Evolutionary conservation across 352 stramenopile species (phyloP).

Genomic region (Blastocystis sp.): DNA sequence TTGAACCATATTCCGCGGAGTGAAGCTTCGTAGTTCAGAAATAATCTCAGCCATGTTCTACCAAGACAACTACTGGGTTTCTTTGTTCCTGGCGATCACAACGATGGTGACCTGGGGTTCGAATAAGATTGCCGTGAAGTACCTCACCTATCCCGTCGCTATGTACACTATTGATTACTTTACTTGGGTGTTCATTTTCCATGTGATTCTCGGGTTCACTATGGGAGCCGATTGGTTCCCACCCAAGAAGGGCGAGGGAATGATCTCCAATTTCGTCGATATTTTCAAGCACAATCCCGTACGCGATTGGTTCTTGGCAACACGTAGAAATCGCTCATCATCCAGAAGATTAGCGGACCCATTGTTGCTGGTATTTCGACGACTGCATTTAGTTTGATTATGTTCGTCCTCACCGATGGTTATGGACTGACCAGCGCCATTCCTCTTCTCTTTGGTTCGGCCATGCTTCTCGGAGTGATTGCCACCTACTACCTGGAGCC

Average conservation of each 20-base stretch:
- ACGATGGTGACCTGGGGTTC: conserved; percentile 54
- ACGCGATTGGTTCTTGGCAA: background rate
- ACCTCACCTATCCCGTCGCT: conserved; percentile 42
- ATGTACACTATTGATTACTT: conserved; percentile 55
- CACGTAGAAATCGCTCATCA: background rate
- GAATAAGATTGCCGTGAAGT: conserved; percentile 55
- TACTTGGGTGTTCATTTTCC: conserved; percentile 43
- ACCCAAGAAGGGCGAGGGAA: conserved; percentile 16
- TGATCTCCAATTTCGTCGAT: conserved; percentile 40
- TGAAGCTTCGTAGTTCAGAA: too few species aligned
- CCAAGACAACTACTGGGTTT: conserved; percentile 15
- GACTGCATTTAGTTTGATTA: conserved; percentile 41
- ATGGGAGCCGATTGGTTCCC: conserved; percentile 44
- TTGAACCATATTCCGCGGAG: too few species aligned
- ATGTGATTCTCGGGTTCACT: conserved; percentile 46
- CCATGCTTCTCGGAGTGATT: conserved; percentile 53
- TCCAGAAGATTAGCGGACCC: conserved; percentile 8
- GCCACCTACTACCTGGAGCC: conserved; percentile 24
- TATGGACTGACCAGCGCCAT: conserved; percentile 52
- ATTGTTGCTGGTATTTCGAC: conserved; percentile 14
- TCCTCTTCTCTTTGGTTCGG: conserved; percentile 54
- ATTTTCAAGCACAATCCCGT: conserved; percentile 49
- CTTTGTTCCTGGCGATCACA: conserved; percentile 27
- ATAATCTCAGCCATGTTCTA: background rate
- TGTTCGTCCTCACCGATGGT: conserved; percentile 50